Base-by-base conservation (phyloP, 148 eudicot genomes). In the Chenopodium formosanum region DNA sequence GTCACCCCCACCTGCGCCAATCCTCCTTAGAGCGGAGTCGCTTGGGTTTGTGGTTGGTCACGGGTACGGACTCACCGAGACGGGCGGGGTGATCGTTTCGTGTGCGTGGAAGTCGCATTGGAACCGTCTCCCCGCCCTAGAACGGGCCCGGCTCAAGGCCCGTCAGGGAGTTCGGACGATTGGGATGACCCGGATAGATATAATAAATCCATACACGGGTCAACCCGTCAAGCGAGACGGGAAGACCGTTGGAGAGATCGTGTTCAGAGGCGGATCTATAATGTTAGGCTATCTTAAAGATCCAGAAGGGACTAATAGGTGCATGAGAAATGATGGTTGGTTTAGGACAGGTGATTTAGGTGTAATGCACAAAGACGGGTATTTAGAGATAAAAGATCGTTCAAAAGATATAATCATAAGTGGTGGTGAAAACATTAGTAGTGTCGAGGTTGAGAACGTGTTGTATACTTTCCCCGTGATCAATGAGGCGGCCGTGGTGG, bases 221-320 rank as follows among this genome's bases (percentile, higher is more conserved):
- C 63, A 0, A 84, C 84, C 70, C 22, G 89, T 92, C 8, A 66
- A 66, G 0, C 82, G 86, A 37, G 92, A 92, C 72, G 95, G 95
- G 46, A 40, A 52, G 13, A 75, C 87, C 0, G 58, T 88, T 0
- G 95, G 95, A 0, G 95, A 92, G 75, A 80, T 92, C 0, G 91
- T 90, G 8, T 13, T 90, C 1, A 74, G 85, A 72, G 95, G 95
- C 0, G 89, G 87, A 23, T 81, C 84, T 12, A 9, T 92, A 4
- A 92, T 92, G 96, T 66, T 89, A 73, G 96, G 96, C 2, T 91
- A 92, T 62, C 72, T 88, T 0, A 91, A 92, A 77, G 90, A 92
- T 67, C 87, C 88, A 0, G 82, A 84, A 44, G 89, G 78, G 0
- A 91, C 97, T 1, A 25, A 75, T 0, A 86, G 85, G 48, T 83